Evolutionary conservation across 441 rosid species (phyloP), one percentile per base, ranked within the genome.

Genomic region (Arabidopsis lyrata): DNA sequence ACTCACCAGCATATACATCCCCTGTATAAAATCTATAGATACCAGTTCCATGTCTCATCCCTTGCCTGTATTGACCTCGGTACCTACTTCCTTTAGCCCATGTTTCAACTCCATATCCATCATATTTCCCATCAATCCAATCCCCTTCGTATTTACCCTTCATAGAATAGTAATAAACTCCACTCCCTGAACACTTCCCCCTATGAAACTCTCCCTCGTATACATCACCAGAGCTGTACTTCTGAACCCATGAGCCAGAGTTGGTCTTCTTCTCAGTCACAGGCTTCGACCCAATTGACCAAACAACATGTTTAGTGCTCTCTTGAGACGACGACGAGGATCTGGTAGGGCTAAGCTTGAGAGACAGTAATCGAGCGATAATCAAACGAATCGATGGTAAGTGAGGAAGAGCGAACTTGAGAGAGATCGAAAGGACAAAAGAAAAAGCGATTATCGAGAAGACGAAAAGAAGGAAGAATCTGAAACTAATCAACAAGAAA

Each of bases 1-100:
- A 88, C 63, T 86, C 92, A 53, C 92, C 92, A 55, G 88, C 83
- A 81, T 88, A 88, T 9, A 88, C 81, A 73, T 86, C 90, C 32
- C 92, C 92, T 1, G 87, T 86, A 72, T 84, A 88, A 62, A 83
- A 84, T 63, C 88, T 81, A 49, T 88, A 88, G 27, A 84, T 85
- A 4, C 92, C 92, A 64, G 84, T 79, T 50, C 92, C 92, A 82
- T 88, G 87, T 78, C 92, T 88, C 85, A 88, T 80, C 20, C 92
- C 92, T 55, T 82, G 90, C 81, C 86, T 81, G 56, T 85, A 88
- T 59, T 86, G 88, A 39, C 92, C 92, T 8, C 92, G 75, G 52
- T 84, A 88, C 68, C 88, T 81, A 77, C 92, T 88, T 53, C 92
- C 92, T 80, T 80, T 86, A 5, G 88, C 90, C 92, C 92, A 88